Percentiles rank a stretch among this genome's conserved stretches.
Evolutionary conservation across 2,329 filamentous ascomycete species (phyloP).

Genomic region (Dactylella cylindrospora): DNA sequence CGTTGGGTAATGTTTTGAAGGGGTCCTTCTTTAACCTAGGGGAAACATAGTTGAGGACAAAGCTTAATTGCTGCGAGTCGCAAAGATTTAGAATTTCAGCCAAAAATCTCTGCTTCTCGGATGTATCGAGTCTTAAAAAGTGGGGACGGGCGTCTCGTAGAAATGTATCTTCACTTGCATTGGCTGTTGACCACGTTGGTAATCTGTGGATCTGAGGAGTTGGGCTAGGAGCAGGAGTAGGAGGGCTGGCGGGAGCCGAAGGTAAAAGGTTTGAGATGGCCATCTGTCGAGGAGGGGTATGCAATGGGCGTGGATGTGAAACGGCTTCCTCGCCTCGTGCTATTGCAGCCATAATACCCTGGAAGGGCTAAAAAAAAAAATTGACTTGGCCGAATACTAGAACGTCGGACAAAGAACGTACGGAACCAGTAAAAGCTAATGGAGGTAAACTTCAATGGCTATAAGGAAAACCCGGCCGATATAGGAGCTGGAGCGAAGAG

Average conservation of each 20-base stretch:
- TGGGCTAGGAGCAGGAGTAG: conserved; percentile 49
- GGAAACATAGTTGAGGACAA: conserved; percentile 93
- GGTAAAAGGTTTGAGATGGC: conserved; percentile 49
- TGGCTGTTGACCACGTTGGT: conserved; percentile 49
- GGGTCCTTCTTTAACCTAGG: conserved; percentile 94
- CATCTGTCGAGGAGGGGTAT: conserved; percentile 49
- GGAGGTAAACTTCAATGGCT: too few relatives aligned
- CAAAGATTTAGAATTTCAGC: conserved; percentile 90
- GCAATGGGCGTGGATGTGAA: conserved; percentile 48
- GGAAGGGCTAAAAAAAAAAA: not conserved
- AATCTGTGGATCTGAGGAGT: conserved; percentile 49
- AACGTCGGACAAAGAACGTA: too few relatives aligned
- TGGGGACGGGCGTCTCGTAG: conserved; percentile 49
- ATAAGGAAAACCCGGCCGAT: too few relatives aligned
- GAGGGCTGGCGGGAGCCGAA: conserved; percentile 49
- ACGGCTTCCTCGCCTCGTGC: conserved; percentile 35
- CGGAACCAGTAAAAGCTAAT: too few relatives aligned
- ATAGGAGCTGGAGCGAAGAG: too few relatives aligned
- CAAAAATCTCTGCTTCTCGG: conserved; percentile 54
- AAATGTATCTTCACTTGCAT: conserved; percentile 49
- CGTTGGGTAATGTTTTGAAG: conserved; percentile 86
- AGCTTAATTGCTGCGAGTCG: conserved; percentile 91
- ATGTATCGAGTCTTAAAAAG: conserved; percentile 49
- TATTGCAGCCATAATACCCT: conserved; percentile 34
- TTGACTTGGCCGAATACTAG: too few relatives aligned